Percentiles rank a stretch among this genome's conserved stretches.
phyloP scores from a whole-genome alignment of 805 yeast genomes.

The Cyberlindnera maritima region DNA sequence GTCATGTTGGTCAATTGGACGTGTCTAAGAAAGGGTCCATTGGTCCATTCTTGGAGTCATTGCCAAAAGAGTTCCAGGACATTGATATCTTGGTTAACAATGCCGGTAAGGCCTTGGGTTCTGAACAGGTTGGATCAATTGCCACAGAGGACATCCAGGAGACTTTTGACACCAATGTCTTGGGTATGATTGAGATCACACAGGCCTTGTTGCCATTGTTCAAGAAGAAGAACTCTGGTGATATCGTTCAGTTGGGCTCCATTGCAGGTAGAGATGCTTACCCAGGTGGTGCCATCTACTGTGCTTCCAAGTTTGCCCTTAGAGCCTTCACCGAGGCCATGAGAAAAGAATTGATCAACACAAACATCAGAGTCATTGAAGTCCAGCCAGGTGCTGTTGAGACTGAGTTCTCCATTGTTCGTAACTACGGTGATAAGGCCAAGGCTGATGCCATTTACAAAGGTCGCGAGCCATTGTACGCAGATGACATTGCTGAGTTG shows the following conservation, averaged over 20 bases:
- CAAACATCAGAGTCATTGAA: constrained; percentile 64
- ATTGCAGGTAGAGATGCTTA: constrained; percentile 79
- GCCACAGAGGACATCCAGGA: constrained; percentile 58
- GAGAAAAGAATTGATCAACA: constrained; percentile 72
- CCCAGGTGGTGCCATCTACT: constrained; percentile 76
- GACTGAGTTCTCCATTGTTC: constrained; percentile 60
- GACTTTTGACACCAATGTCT: constrained; percentile 84
- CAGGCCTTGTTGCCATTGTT: constrained; percentile 74
- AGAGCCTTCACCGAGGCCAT: constrained; percentile 68
- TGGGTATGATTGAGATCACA: constrained; percentile 81
- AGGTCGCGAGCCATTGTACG: constrained; percentile 53
- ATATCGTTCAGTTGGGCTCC: constrained; percentile 72
- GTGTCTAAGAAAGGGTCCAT: constrained; percentile 52
- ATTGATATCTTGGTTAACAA: constrained; percentile 69
- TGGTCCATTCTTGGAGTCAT: constrained; percentile 45
- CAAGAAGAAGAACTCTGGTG: constrained; percentile 68
- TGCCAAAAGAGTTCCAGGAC: constrained; percentile 61
- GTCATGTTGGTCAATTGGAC: constrained; percentile 50
- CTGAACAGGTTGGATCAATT: constrained; percentile 72
- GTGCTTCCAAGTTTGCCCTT: constrained; percentile 73
- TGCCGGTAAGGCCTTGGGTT: constrained; percentile 81
- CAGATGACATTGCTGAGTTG: constrained; percentile 60
- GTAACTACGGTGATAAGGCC: constrained; percentile 55
- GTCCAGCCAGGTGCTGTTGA: constrained; percentile 71
- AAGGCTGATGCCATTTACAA: constrained; percentile 55